Evolutionary conservation across 208 protist species (phyloP).

Genomic region (Acanthamoeba lugdunensis): DNA sequence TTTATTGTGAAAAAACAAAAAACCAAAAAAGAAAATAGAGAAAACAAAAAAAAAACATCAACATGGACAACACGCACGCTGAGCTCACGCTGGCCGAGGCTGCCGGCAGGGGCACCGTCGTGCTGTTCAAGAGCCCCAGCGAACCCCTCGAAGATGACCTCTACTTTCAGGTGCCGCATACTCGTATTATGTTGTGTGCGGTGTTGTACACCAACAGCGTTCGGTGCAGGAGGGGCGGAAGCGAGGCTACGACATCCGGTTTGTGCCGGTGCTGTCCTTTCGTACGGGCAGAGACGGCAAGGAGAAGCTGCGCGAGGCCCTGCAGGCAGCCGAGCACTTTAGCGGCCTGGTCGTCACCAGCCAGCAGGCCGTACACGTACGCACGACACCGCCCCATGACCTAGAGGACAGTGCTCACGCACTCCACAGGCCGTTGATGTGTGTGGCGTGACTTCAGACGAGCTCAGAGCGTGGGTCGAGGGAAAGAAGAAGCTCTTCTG

Average conservation of each 20-base stretch:
- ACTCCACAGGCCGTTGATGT: neutral
- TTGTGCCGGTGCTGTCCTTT: conserved; percentile 56
- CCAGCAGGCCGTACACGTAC: conserved; percentile 53
- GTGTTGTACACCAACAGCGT: neutral
- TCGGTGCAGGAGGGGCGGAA: neutral
- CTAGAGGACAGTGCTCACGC: too few relatives aligned
- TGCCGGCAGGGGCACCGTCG: neutral
- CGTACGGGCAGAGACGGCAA: neutral
- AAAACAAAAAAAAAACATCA: too few relatives aligned
- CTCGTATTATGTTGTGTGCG: neutral
- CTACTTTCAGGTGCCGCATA: conserved; percentile 8
- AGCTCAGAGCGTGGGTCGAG: neutral
- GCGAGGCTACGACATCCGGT: conserved; percentile 23
- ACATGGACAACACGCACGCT: neutral
- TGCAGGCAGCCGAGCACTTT: neutral
- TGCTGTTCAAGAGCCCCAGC: conserved; percentile 6
- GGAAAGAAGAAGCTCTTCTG: conserved; percentile 16
- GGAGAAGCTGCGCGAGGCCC: neutral
- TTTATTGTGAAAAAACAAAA: too few relatives aligned
- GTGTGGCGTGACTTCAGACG: neutral
- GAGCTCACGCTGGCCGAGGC: too few relatives aligned
- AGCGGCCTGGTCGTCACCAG: conserved; percentile 40
- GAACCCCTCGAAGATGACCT: conserved; percentile 16
- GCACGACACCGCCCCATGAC: too few relatives aligned
- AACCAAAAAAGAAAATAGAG: too few relatives aligned